phyloP scores from a whole-genome alignment of 2,329 filamentous ascomycete species.

The Pseudopithomyces chartarum region DNA sequence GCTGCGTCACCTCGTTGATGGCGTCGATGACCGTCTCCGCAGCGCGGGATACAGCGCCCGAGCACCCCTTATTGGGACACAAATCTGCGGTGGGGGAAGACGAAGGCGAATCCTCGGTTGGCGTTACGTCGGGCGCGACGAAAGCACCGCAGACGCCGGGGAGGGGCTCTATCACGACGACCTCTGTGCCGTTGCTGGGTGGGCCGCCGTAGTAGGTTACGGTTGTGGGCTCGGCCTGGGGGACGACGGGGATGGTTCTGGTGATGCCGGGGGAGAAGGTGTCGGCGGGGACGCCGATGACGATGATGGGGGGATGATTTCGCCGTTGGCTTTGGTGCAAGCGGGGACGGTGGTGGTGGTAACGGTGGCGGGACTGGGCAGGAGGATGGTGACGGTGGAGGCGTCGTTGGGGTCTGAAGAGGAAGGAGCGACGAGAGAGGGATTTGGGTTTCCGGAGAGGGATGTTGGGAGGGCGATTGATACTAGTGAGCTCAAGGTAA shows the following conservation, averaged over 20 bases:
- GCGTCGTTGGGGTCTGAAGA: background rate
- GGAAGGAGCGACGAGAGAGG: background rate
- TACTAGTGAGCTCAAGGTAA: background rate
- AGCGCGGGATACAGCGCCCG: slow-evolving; percentile 1
- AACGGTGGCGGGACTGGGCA: background rate
- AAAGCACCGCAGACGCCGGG: slow-evolving; percentile 8
- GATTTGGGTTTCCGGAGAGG: too few species aligned
- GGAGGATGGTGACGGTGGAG: slow-evolving; percentile 5
- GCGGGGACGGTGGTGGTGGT: slow-evolving; percentile 10
- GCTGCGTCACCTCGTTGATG: slow-evolving; percentile 17
- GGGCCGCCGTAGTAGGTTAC: slow-evolving; percentile 5
- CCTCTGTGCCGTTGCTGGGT: slow-evolving; percentile 9
- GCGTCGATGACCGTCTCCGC: slow-evolving; percentile 17
- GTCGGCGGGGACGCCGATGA: slow-evolving; percentile 8
- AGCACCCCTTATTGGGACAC: slow-evolving; percentile 14
- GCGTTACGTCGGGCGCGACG: background rate
- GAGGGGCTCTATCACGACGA: slow-evolving; percentile 8
- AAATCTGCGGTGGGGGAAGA: background rate
- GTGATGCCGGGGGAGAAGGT: slow-evolving; percentile 10
- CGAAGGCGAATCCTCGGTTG: background rate
- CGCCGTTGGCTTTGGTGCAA: slow-evolving; percentile 7
- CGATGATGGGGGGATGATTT: slow-evolving; percentile 5
- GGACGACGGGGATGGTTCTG: slow-evolving; percentile 7
- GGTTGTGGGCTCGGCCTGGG: slow-evolving; percentile 6
- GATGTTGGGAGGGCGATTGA: background rate